These are phyloP conservation scores for Ceratobasidium sp. DNA, from an alignment of 1,284 basidiomycete species.

Conservation along the genomic window DNA sequence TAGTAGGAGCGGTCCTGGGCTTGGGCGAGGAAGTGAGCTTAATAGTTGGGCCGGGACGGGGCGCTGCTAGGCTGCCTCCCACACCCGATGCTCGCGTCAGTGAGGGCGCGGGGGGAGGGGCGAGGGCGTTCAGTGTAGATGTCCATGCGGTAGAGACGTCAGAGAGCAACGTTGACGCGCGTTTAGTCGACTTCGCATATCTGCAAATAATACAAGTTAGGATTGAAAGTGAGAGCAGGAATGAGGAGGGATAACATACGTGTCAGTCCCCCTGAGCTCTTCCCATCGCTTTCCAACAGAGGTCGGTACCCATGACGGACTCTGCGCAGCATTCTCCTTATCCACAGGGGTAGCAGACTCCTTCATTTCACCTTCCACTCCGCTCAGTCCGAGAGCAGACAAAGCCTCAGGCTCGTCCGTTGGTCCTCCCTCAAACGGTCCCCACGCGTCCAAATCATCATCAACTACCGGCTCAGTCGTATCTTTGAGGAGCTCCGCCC, in stretches of 20 bases:
- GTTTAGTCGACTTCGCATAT: conserved; percentile 69
- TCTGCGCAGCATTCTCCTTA: background rate
- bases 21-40: conserved; percentile 4
- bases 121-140: conserved; percentile 45
- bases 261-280: conserved; percentile 64
- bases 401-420: conserved; percentile 50
- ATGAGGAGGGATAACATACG: conserved; percentile 57
- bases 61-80: background rate
- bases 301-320: conserved; percentile 43
- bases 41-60: conserved; percentile 8
- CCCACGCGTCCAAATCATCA: conserved; percentile 52
- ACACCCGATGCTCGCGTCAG: background rate
- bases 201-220: conserved; percentile 24
- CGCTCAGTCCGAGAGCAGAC: conserved; percentile 60
- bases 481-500: conserved; percentile 27
- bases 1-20: background rate
- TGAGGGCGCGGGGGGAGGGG: conserved; percentile 19
- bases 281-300: conserved; percentile 67
- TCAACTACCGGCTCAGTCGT: conserved; percentile 40
- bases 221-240: conserved; percentile 19
- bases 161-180: conserved; percentile 70
- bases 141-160: conserved; percentile 62
- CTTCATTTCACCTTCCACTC: conserved; percentile 27
- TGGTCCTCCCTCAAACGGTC: conserved; percentile 46
- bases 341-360: background rate